These are phyloP conservation scores for Plasmodium reichenowi DNA, from an alignment of 169 alveolate genomes.

Conservation along the genomic window DNA sequence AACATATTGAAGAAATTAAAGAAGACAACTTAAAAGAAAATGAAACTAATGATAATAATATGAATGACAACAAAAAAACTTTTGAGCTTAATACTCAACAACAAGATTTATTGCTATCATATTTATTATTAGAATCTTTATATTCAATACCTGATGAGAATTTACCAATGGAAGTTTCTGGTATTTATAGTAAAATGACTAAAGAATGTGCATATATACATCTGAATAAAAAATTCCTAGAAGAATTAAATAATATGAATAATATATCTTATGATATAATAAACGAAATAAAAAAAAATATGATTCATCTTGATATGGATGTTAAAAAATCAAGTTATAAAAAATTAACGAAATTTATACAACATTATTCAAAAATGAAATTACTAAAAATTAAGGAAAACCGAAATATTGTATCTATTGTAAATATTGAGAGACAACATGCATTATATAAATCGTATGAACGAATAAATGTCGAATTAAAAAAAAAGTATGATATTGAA, in stretches of 20 bases:
- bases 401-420: slow-evolving; percentile 74
- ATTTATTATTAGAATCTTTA: slow-evolving; percentile 69
- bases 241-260: slow-evolving; percentile 18
- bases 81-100: slow-evolving; percentile 42
- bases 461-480: slow-evolving; percentile 52
- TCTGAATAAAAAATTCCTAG: slow-evolving; percentile 32
- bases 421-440: slow-evolving; percentile 53
- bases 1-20: background rate
- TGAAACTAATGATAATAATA: background rate
- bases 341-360: slow-evolving; percentile 77
- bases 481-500: slow-evolving; percentile 48
- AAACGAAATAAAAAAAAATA: slow-evolving; percentile 37
- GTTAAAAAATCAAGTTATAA: slow-evolving; percentile 76
- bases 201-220: slow-evolving; percentile 60
- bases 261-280: slow-evolving; percentile 12
- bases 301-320: slow-evolving; percentile 55
- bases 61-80: background rate
- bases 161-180: slow-evolving; percentile 80
- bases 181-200: slow-evolving; percentile 77
- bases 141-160: slow-evolving; percentile 55
- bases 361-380: slow-evolving; percentile 75
- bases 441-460: slow-evolving; percentile 68
- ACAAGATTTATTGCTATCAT: slow-evolving; percentile 64
- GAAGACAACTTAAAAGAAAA: background rate
- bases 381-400: slow-evolving; percentile 74